phyloP scores from a whole-genome alignment of 768 basidiomycete species.

The Auricularia sp. region DNA sequence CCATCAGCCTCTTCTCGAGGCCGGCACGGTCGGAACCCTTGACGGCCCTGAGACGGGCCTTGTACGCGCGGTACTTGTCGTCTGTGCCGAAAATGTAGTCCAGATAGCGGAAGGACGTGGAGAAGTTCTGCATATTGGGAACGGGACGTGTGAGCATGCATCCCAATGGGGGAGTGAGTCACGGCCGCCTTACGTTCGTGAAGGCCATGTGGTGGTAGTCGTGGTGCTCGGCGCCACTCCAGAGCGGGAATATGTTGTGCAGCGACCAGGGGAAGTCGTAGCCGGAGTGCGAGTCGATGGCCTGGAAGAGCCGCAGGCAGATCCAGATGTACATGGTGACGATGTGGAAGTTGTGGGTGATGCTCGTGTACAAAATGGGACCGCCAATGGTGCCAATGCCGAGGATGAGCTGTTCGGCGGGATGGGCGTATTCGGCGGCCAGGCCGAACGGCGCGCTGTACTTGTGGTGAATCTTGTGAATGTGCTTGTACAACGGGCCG shows the following conservation, averaged over 20 bases:
- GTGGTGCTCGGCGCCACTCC: conserved; percentile 95
- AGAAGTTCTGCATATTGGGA: conserved; percentile 47
- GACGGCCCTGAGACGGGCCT: conserved; percentile 48
- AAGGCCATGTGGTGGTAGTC: conserved; percentile 99
- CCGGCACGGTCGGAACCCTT: conserved; percentile 38
- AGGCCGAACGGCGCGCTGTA: conserved; percentile 95
- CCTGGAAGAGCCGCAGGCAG: conserved; percentile 82
- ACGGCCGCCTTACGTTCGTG: conserved; percentile 38
- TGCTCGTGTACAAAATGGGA: conserved; percentile 76
- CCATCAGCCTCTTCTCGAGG: conserved; percentile 53
- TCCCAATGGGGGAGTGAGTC: background rate
- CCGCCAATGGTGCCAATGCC: conserved; percentile 85
- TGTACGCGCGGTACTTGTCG: conserved; percentile 76
- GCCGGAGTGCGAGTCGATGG: conserved; percentile 89
- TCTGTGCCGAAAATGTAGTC: conserved; percentile 35
- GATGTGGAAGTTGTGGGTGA: conserved; percentile 75
- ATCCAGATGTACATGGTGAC: conserved; percentile 92
- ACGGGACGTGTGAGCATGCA: background rate
- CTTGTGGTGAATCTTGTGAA: conserved; percentile 97
- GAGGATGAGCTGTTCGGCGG: conserved; percentile 89
- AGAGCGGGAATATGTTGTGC: conserved; percentile 85
- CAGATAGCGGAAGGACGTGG: conserved; percentile 91
- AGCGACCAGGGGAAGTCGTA: conserved; percentile 99
- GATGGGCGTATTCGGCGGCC: conserved; percentile 96
- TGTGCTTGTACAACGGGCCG: conserved; percentile 75